Conservation (phyloP, 129 eudicot genomes). For the Chrysanthemum makinoi region DNA sequence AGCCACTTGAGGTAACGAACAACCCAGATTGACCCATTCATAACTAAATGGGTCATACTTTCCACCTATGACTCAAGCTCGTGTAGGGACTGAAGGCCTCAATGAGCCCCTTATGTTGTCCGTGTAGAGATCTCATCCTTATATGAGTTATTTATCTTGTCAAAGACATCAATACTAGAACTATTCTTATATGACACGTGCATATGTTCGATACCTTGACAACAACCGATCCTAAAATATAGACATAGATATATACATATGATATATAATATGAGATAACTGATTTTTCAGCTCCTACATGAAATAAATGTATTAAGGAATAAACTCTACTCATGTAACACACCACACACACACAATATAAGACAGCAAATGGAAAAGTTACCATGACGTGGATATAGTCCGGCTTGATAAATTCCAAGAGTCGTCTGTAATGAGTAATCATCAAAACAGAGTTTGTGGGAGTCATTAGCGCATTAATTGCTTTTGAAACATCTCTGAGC, state of each 20-base stretch:
- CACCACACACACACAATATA: neutral
- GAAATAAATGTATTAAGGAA: neutral
- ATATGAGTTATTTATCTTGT: neutral
- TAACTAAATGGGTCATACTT: neutral
- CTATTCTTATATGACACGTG: neutral
- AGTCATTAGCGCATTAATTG: slow-evolving; percentile 78
- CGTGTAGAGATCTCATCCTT: neutral
- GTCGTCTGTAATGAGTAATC: slow-evolving; percentile 92
- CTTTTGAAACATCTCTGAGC: slow-evolving; percentile 88
- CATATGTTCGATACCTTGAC: slow-evolving; percentile 4
- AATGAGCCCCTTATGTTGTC: neutral
- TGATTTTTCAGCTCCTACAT: neutral
- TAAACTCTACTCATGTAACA: neutral
- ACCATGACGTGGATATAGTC: slow-evolving; percentile 92
- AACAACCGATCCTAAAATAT: neutral
- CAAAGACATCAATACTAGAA: neutral
- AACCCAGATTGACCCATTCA: neutral
- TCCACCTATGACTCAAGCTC: neutral
- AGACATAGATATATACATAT: slow-evolving; percentile 1
- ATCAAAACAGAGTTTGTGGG: slow-evolving; percentile 82
- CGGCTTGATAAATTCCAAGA: slow-evolving; percentile 79
- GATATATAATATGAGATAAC: neutral
- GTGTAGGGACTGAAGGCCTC: neutral
- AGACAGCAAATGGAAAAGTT: slow-evolving; percentile 11
- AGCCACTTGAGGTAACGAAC: neutral